Percentiles rank a stretch among this genome's conserved stretches.
Conservation (phyloP, 352 stramenopile genomes). For the Phytophthora nicotianae region DNA sequence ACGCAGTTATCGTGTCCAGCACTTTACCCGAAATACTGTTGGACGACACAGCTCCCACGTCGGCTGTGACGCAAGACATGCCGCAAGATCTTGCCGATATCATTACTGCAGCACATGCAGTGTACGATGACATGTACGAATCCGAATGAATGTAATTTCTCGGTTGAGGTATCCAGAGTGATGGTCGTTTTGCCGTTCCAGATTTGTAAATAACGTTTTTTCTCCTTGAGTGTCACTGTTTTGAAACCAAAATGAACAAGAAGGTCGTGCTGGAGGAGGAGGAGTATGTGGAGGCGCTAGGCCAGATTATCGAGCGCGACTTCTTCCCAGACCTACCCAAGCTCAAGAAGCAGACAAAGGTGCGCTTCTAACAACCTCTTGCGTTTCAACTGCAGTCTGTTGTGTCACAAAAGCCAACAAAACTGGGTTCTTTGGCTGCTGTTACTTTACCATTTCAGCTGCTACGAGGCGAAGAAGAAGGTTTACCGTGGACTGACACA, state of each 20-base stretch:
- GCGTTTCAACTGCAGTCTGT: neutral
- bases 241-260: conserved; percentile 26
- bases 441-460: conserved; percentile 22
- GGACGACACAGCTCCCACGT: conserved; percentile 29
- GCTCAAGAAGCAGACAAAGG: conserved; percentile 63
- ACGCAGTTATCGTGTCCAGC: conserved; percentile 55
- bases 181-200: conserved; percentile 14
- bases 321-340: conserved; percentile 81
- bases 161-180: conserved; percentile 1
- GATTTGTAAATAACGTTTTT: conserved; percentile 23
- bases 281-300: conserved; percentile 73
- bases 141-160: conserved; percentile 18
- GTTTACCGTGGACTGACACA: conserved; percentile 30
- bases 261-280: conserved; percentile 82
- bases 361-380: conserved; percentile 14
- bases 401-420: neutral
- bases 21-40: conserved; percentile 27
- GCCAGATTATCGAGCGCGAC: conserved; percentile 85
- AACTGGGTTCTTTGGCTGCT: neutral
- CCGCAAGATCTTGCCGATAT: conserved; percentile 43
- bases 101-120: conserved; percentile 39
- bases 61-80: conserved; percentile 24
- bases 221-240: neutral
- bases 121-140: conserved; percentile 46
- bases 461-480: conserved; percentile 28